These are phyloP conservation scores for Globisporangium nagaii DNA, from an alignment of 352 stramenopile species.

Conservation along the genomic window DNA sequence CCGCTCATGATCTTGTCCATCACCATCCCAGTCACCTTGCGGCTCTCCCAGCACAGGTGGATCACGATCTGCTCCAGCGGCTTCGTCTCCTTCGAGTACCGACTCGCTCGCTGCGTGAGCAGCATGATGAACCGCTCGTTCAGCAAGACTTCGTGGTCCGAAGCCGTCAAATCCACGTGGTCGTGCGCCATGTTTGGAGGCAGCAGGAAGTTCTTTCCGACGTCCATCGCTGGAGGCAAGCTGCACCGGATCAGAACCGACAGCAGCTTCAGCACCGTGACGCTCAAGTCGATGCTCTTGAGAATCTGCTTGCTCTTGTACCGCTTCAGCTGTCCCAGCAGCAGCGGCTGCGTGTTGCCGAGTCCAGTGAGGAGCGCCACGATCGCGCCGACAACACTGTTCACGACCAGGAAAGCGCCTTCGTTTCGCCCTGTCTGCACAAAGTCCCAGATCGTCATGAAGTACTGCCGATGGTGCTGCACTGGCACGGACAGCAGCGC, in stretches of 20 bases:
- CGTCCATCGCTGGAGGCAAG: conserved; percentile 67
- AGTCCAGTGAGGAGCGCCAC: conserved; percentile 62
- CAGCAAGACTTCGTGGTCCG: conserved; percentile 60
- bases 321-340: conserved; percentile 61
- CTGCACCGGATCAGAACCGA: conserved; percentile 69
- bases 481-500: conserved; percentile 58
- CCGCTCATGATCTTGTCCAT: conserved; percentile 62
- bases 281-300: conserved; percentile 74
- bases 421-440: conserved; percentile 78
- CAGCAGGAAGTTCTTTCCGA: conserved; percentile 24
- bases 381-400: conserved; percentile 75
- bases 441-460: conserved; percentile 71
- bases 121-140: conserved; percentile 76
- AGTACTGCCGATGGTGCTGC: conserved; percentile 69
- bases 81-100: conserved; percentile 80
- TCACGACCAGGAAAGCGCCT: conserved; percentile 76
- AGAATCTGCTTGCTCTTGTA: conserved; percentile 67
- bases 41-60: conserved; percentile 79
- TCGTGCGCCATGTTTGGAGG: conserved; percentile 69
- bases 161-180: conserved; percentile 49
- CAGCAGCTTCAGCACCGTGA: conserved; percentile 63
- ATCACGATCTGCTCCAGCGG: conserved; percentile 70
- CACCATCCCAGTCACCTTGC: conserved; percentile 43
- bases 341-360: conserved; percentile 46
- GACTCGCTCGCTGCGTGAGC: conserved; percentile 61